Base-by-base conservation (phyloP, 83 land plant species). In the Picea engelmannii region DNA sequence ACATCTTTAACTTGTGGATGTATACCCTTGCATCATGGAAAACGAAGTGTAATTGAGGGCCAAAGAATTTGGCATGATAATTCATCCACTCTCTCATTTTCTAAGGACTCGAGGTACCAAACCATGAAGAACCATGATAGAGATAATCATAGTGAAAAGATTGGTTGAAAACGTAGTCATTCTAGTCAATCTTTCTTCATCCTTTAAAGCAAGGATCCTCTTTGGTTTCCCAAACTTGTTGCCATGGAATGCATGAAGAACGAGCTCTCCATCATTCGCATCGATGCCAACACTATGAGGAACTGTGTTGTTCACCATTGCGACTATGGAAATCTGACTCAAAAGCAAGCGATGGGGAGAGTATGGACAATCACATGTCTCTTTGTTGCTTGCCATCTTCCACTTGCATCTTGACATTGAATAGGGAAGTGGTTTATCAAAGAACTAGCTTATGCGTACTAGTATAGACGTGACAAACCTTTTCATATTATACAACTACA, bases 1-100 rank as follows among this genome's bases (percentile, higher is more conserved):
- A 65, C 67, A 59, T 75, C 81, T 83, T 85, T 76, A 16, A 93
- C 93, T 76, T 76, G 88, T 38, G 82, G 80, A 44, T 82, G 68
- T 20, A 93, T 84, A 9, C 93, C 93, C 96, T 90, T 42, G 93
- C 88, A 35, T 93, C 93, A 78, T 93, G 90, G 66, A 93, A 84
- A 65, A 93, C 87, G 79, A 91, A 93, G 76, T 93, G 92, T 12
- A 92, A 86, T 7, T 79, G 81, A 40, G 80, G 81, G 0, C 96
- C 96, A 73, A 93, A 91, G 77, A 91, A 85, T 67, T 86, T 73
- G 7, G 85, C 92, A 83, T 93, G 96, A 71, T 91, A 91, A 11
- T 92, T 92, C 85, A 91, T 88, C 93, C 96, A 91, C 62, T 91
- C 93, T 64, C 93, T 55, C 23, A 89, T 86, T 25, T 92, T 59